Percentiles rank a stretch among this genome's conserved stretches.
Evolutionary conservation across 2,329 filamentous ascomycete genomes (phyloP).

Genomic region (Epichloe uncinata): DNA sequence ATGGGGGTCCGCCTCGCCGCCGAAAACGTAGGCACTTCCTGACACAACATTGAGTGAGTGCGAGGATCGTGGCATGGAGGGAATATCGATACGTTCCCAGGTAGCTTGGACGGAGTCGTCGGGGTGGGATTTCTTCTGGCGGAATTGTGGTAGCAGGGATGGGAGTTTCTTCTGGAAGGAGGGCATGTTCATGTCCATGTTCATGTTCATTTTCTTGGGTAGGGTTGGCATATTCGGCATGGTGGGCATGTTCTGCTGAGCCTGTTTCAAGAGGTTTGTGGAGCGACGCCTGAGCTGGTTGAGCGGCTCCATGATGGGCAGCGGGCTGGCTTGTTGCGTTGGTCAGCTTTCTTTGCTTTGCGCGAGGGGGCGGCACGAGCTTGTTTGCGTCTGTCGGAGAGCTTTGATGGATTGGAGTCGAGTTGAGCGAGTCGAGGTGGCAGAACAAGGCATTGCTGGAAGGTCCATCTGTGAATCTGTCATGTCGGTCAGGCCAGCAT

Average conservation of each 20-base stretch:
- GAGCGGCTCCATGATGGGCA: slow-evolving; percentile 38
- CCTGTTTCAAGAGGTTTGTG: slow-evolving; percentile 36
- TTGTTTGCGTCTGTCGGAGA: too few species aligned
- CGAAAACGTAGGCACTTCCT: slow-evolving; percentile 53
- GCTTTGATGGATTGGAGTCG: too few species aligned
- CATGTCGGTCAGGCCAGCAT: too few species aligned
- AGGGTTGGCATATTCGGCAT: slow-evolving; percentile 20
- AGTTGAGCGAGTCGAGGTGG: too few species aligned
- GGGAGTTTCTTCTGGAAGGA: slow-evolving; percentile 1
- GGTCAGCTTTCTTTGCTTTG: too few species aligned
- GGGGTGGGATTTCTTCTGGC: slow-evolving; percentile 25
- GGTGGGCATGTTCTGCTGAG: slow-evolving; percentile 31
- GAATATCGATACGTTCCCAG: slow-evolving; percentile 45
- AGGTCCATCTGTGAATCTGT: too few species aligned
- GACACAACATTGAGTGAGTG: slow-evolving; percentile 52
- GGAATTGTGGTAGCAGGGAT: slow-evolving; percentile 5
- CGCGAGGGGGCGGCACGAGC: too few species aligned
- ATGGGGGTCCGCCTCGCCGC: slow-evolving; percentile 55
- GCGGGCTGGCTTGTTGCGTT: neutral
- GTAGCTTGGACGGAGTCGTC: slow-evolving; percentile 25
- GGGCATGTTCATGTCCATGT: slow-evolving; percentile 3
- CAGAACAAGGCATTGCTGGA: too few species aligned
- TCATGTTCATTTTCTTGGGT: slow-evolving; percentile 12
- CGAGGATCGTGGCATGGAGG: slow-evolving; percentile 55
- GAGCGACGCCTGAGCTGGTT: slow-evolving; percentile 40